Base-by-base conservation (phyloP, 2,329 filamentous ascomycete genomes). In the Aspergillus arachidicola region DNA sequence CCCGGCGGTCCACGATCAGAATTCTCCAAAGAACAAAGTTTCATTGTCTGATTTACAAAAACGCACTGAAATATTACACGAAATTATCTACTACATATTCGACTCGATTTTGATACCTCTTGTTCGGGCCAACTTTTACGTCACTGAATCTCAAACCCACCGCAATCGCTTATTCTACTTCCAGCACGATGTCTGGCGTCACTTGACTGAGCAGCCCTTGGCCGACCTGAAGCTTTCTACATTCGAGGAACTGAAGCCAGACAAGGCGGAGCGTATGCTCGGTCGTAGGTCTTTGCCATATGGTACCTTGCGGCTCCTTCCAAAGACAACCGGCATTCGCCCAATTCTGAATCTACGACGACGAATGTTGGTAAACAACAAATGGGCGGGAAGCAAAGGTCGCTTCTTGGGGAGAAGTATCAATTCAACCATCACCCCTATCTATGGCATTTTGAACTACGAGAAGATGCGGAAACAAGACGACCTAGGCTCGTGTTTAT, bases 71-170 rank as follows among this genome's bases (percentile, higher is more conserved):
- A 83, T 98, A 0, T 86, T 97, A 56, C 79, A 88, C 59, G 95
- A 99, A 75, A 89, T 98, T 62, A 72, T 98, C 7, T 98, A 97
- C 79, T 99, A 94, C 75, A 68, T 96, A 4, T 95, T 99, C 71
- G 95, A 99, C 77, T 97, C 94, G 0, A 83, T 97, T 26, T 74
- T 99, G 61, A 91, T 98, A 70, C 94, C 95, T 11, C 83, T 99
- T 9, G 86, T 98, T 55, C 88, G 92, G 38, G 89, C 87, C 66
- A 94, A 95, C 72, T 99, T 99, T 72, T 94, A 98, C 73, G 91
- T 97, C 43, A 99, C 95, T 0, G 95, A 99, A 76, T 95, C 93
- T 0, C 93, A 88, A 66, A 83, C 84, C 1, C 88, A 97, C 73
- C 89, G 90, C 19, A 93, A 95, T 70, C 87, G 88, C 32, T 80